Conservation (phyloP, 441 rosid species). For the Aleurites moluccanus region DNA sequence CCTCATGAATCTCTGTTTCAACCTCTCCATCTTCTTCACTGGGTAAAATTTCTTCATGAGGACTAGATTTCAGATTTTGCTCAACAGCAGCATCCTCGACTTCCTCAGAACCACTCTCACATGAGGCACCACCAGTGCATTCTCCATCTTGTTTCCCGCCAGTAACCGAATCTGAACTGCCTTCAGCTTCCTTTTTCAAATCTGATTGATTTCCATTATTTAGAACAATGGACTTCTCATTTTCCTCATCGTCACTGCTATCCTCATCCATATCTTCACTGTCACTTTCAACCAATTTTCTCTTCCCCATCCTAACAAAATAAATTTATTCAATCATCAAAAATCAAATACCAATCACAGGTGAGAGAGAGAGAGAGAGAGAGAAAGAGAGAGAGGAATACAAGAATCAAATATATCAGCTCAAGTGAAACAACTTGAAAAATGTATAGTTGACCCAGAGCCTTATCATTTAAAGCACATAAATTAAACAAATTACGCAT, state of each 20-base stretch:
- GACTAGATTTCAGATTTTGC: constrained; percentile 30
- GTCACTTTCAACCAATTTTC: constrained; percentile 61
- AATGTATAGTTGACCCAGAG: not conserved
- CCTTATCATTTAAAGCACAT: not conserved
- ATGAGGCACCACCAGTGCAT: constrained; percentile 38
- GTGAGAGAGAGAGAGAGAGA: not conserved
- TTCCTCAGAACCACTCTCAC: constrained; percentile 58
- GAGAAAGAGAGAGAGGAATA: no score
- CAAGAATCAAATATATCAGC: not conserved
- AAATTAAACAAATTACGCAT: not conserved
- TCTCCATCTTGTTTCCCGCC: constrained; percentile 38
- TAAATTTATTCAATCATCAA: constrained; percentile 1
- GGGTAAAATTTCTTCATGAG: constrained; percentile 23
- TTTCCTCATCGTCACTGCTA: constrained; percentile 50
- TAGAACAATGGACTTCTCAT: constrained; percentile 56
- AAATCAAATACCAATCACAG: not conserved
- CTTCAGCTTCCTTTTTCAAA: constrained; percentile 49
- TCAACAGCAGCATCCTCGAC: constrained; percentile 42
- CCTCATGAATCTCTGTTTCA: constrained; percentile 32
- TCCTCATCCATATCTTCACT: constrained; percentile 45
- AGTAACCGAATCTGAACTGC: constrained; percentile 53
- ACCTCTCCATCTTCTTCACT: constrained; percentile 23
- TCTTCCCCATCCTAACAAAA: constrained; percentile 73
- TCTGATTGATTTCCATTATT: constrained; percentile 41
- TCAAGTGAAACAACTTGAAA: not conserved